Evolutionary conservation across 2,329 filamentous ascomycete species (phyloP).

Genomic region (Mollisiaceae sp.): DNA sequence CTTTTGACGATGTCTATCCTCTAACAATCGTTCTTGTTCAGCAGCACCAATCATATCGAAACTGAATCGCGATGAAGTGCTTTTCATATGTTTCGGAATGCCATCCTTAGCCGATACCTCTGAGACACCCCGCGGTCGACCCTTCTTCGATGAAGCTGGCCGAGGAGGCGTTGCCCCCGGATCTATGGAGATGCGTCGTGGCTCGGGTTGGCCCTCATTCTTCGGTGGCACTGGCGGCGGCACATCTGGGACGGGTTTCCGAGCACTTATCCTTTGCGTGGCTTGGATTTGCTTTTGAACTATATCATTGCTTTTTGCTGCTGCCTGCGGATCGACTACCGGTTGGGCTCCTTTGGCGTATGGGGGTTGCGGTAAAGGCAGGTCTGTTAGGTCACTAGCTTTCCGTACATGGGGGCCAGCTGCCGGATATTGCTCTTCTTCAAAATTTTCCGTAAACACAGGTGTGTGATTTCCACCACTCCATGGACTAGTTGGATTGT

Average conservation of each 20-base stretch:
- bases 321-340: constrained; percentile 28
- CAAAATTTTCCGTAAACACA: constrained; percentile 60
- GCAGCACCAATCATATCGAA: constrained; percentile 80
- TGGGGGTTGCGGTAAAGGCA: constrained; percentile 39
- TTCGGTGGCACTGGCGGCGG: constrained; percentile 37
- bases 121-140: constrained; percentile 57
- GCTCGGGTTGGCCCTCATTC: constrained; percentile 23
- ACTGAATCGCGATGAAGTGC: constrained; percentile 79
- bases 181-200: constrained; percentile 37
- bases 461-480: constrained; percentile 53
- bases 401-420: constrained; percentile 43
- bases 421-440: constrained; percentile 50
- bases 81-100: constrained; percentile 71
- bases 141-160: constrained; percentile 31
- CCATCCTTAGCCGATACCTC: constrained; percentile 52
- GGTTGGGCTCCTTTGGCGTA: constrained; percentile 38
- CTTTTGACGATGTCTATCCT: constrained; percentile 73
- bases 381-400: constrained; percentile 41
- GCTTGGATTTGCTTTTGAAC: constrained; percentile 30
- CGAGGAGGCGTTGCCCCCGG: constrained; percentile 35
- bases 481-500: constrained; percentile 33
- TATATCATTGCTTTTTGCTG: constrained; percentile 28
- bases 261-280: constrained; percentile 25
- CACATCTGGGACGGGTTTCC: constrained; percentile 32
- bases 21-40: constrained; percentile 69